A percentile compares a stretch with the other conserved stretches of the same genome.
Evolutionary conservation across 2,329 filamentous ascomycete species (phyloP).

Genomic region (Monilinia polystroma): DNA sequence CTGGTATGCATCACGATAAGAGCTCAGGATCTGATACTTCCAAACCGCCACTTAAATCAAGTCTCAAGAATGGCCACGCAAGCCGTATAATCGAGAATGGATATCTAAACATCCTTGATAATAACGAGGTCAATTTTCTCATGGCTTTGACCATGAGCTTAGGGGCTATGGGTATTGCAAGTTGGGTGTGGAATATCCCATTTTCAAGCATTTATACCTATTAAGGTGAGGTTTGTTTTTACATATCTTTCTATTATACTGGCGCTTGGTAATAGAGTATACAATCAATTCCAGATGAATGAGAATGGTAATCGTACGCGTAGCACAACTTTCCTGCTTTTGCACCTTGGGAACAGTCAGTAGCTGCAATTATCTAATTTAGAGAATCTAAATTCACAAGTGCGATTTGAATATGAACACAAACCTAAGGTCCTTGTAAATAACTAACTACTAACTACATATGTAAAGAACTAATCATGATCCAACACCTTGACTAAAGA

Average conservation of each 20-base stretch:
- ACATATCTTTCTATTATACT: neutral
- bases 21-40: constrained; percentile 48
- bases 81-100: constrained; percentile 60
- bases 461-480: neutral
- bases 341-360: no score
- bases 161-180: constrained; percentile 66
- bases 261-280: neutral
- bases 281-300: neutral
- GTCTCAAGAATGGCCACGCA: constrained; percentile 54
- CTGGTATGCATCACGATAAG: constrained; percentile 40
- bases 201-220: constrained; percentile 36
- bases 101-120: constrained; percentile 73
- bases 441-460: neutral
- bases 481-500: neutral
- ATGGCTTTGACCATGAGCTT: constrained; percentile 85
- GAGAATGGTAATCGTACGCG: neutral
- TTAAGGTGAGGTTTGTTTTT: neutral
- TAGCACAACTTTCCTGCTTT: neutral
- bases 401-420: neutral
- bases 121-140: constrained; percentile 91
- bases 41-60: constrained; percentile 51
- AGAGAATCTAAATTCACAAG: neutral
- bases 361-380: no score
- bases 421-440: neutral
- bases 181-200: constrained; percentile 60